Conservation (phyloP, 345 rosid species). For the Gossypium stocksii region DNA sequence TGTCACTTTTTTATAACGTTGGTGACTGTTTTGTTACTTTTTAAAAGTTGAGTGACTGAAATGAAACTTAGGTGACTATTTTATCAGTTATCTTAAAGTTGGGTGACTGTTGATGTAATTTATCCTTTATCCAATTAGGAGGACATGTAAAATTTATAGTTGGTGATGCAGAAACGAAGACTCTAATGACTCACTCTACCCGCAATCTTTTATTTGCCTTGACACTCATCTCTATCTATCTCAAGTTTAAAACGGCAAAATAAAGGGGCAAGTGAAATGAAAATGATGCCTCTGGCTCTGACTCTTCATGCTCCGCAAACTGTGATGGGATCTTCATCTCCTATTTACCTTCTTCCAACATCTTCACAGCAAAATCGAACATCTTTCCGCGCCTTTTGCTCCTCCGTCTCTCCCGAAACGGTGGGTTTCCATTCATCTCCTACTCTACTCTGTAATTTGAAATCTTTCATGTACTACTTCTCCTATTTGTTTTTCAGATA, state of each 20-base stretch:
- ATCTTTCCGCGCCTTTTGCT: slow-evolving; percentile 21
- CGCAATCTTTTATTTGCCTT: no score
- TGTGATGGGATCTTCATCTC: slow-evolving; percentile 11
- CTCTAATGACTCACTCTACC: no score
- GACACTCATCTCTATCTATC: background rate
- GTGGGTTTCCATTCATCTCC: background rate
- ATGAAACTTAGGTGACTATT: no score
- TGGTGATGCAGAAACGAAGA: no score
- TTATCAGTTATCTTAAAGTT: no score
- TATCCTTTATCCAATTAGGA: no score
- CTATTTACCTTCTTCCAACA: background rate
- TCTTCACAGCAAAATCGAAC: slow-evolving; percentile 10
- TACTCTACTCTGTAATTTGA: background rate
- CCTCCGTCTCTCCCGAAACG: slow-evolving; percentile 18
- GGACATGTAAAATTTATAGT: no score
- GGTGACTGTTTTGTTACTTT: no score
- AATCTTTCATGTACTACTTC: background rate
- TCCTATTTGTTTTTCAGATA: slow-evolving; percentile 1
- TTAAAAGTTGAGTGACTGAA: no score
- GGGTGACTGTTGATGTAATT: no score
- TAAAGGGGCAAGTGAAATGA: background rate
- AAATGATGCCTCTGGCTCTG: slow-evolving; percentile 34
- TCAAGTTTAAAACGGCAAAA: background rate
- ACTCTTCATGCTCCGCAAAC: slow-evolving; percentile 4
- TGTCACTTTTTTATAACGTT: no score